A percentile compares a stretch with the other conserved stretches of the same genome.
Evolutionary conservation across 1,284 basidiomycete species (phyloP).

Genomic region (Sphaerobolus stellatus): DNA sequence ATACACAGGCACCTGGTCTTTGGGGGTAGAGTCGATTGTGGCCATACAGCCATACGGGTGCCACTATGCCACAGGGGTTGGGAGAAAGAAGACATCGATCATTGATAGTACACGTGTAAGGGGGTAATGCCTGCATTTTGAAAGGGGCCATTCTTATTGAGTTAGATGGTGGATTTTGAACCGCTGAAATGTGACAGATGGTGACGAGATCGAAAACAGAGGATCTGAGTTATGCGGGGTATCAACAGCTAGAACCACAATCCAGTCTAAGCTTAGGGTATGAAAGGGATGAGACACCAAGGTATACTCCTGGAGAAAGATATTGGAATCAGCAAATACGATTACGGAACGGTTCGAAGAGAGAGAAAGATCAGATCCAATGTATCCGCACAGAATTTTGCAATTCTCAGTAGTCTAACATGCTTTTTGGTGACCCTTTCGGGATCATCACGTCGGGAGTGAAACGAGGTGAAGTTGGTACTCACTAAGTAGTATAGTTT

Average conservation of each 20-base stretch:
- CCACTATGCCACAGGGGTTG: no score
- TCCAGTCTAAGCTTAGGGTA: no score
- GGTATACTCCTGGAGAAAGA: background rate
- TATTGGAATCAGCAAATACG: background rate
- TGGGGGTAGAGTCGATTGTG: no score
- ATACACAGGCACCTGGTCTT: no score
- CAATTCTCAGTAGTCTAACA: constrained; percentile 9
- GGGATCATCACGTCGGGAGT: background rate
- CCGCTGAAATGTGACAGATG: background rate
- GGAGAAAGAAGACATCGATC: no score
- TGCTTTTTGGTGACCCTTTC: constrained; percentile 3
- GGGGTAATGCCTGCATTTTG: no score
- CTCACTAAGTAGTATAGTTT: background rate
- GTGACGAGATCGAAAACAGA: background rate
- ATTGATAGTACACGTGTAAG: no score
- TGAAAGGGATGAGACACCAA: background rate
- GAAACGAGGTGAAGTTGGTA: background rate
- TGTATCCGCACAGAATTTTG: constrained; percentile 5
- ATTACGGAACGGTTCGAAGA: background rate
- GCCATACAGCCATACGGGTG: no score
- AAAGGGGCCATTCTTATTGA: no score
- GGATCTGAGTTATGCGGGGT: background rate
- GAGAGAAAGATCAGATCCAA: constrained; percentile 7
- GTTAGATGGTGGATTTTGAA: background rate
- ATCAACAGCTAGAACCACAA: no score